These are phyloP conservation scores for Kitagawia praeruptora DNA, from an alignment of 129 eudicot species.

Conservation along the genomic window DNA sequence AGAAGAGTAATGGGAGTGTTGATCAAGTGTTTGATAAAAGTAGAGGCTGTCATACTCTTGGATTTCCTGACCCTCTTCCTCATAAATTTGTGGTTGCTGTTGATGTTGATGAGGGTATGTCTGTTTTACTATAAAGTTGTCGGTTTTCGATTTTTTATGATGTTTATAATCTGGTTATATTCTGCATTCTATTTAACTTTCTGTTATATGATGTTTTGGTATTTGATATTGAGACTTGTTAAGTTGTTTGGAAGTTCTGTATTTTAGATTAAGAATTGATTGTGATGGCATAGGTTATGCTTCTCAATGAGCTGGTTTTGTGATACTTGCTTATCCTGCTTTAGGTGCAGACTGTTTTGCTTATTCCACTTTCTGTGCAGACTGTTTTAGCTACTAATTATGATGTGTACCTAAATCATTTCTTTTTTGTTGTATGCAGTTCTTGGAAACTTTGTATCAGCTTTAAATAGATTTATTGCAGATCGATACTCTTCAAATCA, in stretches of 20 bases:
- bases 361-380: background rate
- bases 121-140: background rate
- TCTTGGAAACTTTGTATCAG: constrained; percentile 60
- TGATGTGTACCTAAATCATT: background rate
- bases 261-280: background rate
- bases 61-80: background rate
- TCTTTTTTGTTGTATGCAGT: constrained; percentile 27
- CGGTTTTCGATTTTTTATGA: background rate
- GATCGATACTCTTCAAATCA: constrained; percentile 46
- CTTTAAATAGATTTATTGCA: constrained; percentile 47
- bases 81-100: constrained; percentile 31
- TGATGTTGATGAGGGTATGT: constrained; percentile 39
- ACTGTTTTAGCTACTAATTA: background rate
- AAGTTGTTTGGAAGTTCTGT: background rate
- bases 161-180: background rate
- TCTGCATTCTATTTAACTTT: background rate
- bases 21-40: constrained; percentile 4
- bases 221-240: background rate
- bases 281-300: background rate
- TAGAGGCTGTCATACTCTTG: constrained; percentile 7
- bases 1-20: background rate
- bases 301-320: background rate
- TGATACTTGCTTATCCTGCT: background rate
- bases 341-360: background rate
- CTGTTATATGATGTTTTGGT: background rate